Evolutionary conservation across 2,329 filamentous ascomycete genomes (phyloP).

Genomic region (Paraconiothyrium sp.): DNA sequence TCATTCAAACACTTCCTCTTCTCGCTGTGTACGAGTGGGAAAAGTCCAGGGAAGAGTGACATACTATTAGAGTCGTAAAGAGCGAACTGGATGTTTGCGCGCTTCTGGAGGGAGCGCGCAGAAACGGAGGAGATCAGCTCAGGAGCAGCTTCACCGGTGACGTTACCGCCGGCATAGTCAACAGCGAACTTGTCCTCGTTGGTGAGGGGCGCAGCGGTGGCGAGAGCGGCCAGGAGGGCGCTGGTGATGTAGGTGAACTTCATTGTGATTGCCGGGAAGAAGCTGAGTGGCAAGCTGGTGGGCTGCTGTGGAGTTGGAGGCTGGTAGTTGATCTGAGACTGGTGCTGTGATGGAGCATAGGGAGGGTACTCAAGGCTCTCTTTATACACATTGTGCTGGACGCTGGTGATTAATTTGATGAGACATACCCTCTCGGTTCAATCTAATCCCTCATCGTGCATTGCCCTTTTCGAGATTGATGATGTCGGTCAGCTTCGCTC

Average conservation of each 20-base stretch:
- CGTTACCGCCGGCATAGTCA: conserved; percentile 9
- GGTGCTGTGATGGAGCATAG: neutral
- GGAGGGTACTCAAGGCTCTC: too few species aligned
- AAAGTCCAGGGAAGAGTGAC: neutral
- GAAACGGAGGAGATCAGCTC: neutral
- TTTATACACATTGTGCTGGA: too few species aligned
- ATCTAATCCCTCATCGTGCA: too few species aligned
- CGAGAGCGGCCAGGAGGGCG: conserved; percentile 9
- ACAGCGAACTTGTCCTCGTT: neutral
- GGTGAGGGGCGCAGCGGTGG: conserved; percentile 4
- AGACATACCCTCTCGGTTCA: too few species aligned
- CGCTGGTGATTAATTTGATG: too few species aligned
- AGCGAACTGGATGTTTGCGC: neutral
- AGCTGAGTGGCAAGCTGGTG: neutral
- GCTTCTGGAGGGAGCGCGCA: conserved; percentile 8
- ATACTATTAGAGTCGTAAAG: conserved; percentile 2
- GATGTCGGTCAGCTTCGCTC: too few species aligned
- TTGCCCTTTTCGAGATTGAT: too few species aligned
- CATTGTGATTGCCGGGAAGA: neutral
- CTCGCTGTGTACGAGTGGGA: neutral
- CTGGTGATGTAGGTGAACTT: conserved; percentile 10
- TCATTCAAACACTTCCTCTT: too few species aligned
- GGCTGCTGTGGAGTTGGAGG: neutral
- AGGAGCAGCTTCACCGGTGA: conserved; percentile 12
- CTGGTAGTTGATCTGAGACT: neutral